A percentile compares a stretch with the other conserved stretches of the same genome.
Evolutionary conservation across 352 stramenopile genomes (phyloP).

Genomic region (Pythium sukuiense): DNA sequence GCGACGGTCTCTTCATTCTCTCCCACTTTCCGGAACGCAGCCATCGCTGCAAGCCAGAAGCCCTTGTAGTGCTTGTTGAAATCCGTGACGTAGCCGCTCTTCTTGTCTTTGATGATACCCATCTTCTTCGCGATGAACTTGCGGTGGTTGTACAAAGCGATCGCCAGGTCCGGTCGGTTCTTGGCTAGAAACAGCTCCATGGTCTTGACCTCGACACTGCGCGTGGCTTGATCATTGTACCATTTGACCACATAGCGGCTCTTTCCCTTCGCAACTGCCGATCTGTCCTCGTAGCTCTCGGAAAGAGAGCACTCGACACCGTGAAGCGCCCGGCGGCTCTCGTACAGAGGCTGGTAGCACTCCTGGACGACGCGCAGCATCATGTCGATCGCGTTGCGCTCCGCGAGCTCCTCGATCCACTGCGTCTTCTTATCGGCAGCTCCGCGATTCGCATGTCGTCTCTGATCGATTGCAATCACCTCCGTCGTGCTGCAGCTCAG

Average conservation of each 20-base stretch:
- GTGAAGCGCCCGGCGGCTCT: not conserved
- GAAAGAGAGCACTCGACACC: not conserved
- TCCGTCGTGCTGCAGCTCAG: not conserved
- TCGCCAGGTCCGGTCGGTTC: not conserved
- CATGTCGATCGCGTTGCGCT: not conserved
- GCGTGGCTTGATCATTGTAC: not conserved
- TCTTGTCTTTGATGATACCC: not conserved
- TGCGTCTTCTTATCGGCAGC: not conserved
- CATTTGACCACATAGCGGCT: not conserved
- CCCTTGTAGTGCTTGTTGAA: not conserved
- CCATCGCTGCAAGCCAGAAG: not conserved
- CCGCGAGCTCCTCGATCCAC: not conserved
- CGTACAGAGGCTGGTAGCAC: not conserved
- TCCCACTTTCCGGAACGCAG: not conserved
- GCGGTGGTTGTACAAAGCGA: not conserved
- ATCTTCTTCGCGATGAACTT: not conserved
- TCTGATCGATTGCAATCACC: not conserved
- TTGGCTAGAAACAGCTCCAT: not conserved
- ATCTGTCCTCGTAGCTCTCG: not conserved
- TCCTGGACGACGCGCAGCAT: not conserved
- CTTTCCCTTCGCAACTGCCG: not conserved
- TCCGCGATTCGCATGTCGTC: not conserved
- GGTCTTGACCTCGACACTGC: not conserved
- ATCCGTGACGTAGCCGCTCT: conserved; percentile 4
- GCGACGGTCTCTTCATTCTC: not conserved